phyloP scores from a whole-genome alignment of 495 filamentous ascomycete species.

The Hypomontagnella submonticulosa region DNA sequence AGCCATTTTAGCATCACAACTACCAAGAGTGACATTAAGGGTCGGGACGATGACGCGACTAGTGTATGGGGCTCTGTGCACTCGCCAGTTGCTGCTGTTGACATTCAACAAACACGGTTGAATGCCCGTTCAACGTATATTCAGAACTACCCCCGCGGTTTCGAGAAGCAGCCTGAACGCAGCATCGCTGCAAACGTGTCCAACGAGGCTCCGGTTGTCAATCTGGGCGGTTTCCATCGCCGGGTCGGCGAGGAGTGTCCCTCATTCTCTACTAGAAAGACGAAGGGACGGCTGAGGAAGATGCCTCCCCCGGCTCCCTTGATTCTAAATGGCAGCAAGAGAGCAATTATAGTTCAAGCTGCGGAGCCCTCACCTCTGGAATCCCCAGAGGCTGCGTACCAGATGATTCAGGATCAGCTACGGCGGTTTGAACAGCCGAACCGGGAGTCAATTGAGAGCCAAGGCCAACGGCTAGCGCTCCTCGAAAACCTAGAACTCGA shows the following conservation, averaged over 20 bases:
- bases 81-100: constrained; percentile 54
- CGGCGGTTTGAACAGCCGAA: constrained; percentile 55
- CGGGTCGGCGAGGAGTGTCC: constrained; percentile 65
- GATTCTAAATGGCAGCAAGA: constrained; percentile 52
- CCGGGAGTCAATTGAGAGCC: constrained; percentile 45
- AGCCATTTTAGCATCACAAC: constrained; percentile 48
- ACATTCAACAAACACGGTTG: constrained; percentile 46
- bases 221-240: constrained; percentile 55
- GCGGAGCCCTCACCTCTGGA: constrained; percentile 61
- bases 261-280: constrained; percentile 61
- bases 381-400: constrained; percentile 59
- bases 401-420: constrained; percentile 62
- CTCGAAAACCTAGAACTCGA: constrained; percentile 64
- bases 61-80: constrained; percentile 55
- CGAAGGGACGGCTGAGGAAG: constrained; percentile 51
- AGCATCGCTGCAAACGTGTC: constrained; percentile 6
- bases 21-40: constrained; percentile 44
- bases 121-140: constrained; percentile 51
- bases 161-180: constrained; percentile 8
- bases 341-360: constrained; percentile 48
- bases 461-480: constrained; percentile 53
- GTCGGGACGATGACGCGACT: constrained; percentile 50
- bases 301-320: constrained; percentile 63
- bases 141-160: constrained; percentile 33
- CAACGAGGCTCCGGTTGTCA: constrained; percentile 40